phyloP scores from a whole-genome alignment of 2,329 filamentous ascomycete species.

The Diplodia sapinea region DNA sequence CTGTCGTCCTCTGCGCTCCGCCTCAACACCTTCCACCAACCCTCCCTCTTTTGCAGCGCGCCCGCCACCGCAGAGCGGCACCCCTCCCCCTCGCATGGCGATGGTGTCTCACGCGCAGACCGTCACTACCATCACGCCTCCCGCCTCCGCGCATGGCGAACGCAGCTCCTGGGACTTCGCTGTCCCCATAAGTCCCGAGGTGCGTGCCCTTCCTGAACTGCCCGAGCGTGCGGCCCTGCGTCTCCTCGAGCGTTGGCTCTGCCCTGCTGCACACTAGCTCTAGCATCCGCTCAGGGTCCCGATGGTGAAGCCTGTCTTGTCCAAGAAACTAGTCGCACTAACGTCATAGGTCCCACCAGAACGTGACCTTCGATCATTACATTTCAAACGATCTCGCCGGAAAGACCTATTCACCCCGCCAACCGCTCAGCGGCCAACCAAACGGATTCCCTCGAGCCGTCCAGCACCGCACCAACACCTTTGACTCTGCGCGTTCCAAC shows the following conservation, averaged over 20 bases:
- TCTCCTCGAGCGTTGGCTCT: conserved; percentile 32
- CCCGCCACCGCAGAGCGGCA: conserved; percentile 15
- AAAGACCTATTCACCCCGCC: conserved; percentile 38
- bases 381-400: conserved; percentile 44
- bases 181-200: conserved; percentile 46
- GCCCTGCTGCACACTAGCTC: conserved; percentile 37
- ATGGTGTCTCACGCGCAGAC: conserved; percentile 30
- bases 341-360: conserved; percentile 35
- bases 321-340: conserved; percentile 34
- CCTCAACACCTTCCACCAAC: conserved; percentile 23
- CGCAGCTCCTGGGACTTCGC: conserved; percentile 48
- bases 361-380: conserved; percentile 41
- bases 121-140: conserved; percentile 47
- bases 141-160: conserved; percentile 49
- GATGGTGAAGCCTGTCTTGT: conserved; percentile 30
- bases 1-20: conserved; percentile 25
- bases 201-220: conserved; percentile 36
- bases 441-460: conserved; percentile 43
- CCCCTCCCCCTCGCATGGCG: conserved; percentile 24
- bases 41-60: conserved; percentile 13
- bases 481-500: conserved; percentile 39
- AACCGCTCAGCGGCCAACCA: conserved; percentile 44
- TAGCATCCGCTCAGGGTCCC: conserved; percentile 34
- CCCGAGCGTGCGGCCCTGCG: background rate
- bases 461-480: conserved; percentile 39